Base-by-base conservation (phyloP, 2,329 filamentous ascomycete species). In the Teratosphaeria epicoccoides region DNA sequence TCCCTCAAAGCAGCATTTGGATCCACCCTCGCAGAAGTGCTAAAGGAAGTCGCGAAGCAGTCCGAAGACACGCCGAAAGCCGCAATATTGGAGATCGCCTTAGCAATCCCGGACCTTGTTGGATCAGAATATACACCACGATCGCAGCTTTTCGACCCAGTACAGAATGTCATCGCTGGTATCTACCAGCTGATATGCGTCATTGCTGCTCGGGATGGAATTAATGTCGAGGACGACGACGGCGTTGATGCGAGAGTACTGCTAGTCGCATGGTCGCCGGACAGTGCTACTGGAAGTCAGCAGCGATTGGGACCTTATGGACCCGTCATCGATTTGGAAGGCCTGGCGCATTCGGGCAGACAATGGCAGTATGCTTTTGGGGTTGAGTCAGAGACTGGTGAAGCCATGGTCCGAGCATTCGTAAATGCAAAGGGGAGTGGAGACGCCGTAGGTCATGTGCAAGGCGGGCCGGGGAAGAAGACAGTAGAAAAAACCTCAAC, bases 101-200 rank as follows among this genome's bases (percentile, higher is more conserved):
- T 94, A 33, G 77, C 79, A 2, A 78, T 79, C 46, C 80, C 83
- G 2, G 73, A 84, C 49, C 74, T 89, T 11, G 70, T 75, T 46
- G 76, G 78, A 20, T 70, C 70, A 49, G 71, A 73, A 23, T 69
- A 71, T 22, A 68, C 70, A 25, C 73, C 78, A 45, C 76, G 78
- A 59, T 73, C 77, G 23, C 71, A 79, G 45, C 72, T 79, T 17
- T 95, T 89, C 77, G 65, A 75, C 28, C 70, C 76, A n/a, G 78
- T 83, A 0, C 88, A 95, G 68, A 75, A 77, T n/a, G 74, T 91
- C 4, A 71, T 96, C 22, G 85, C 86, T 2, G 79, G 80, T 24
- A 66, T 94, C 23, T 97, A 97, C 74, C 82, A 83, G 61, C 76
- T 96, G 47, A 73, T 93, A 51, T 84, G 84, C 28, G 72, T 83